Evolutionary conservation across 306 rosid genomes (phyloP).

Genomic region (Malus asiatica): DNA sequence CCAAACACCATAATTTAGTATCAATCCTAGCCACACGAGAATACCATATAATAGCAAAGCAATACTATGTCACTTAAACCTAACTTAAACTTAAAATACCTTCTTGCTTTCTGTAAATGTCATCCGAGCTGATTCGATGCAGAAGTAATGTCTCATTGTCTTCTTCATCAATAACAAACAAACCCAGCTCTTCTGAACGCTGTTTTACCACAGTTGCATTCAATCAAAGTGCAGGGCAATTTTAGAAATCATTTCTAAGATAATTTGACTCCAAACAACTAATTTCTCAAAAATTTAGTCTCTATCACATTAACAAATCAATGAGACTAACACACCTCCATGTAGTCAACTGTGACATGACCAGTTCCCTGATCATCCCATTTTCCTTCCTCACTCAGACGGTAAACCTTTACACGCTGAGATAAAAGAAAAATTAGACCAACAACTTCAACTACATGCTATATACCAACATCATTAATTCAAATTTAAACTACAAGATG

Average conservation of each 20-base stretch:
- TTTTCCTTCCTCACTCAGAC: conserved; percentile 85
- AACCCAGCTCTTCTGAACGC: conserved; percentile 86
- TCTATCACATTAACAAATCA: conserved; percentile 15
- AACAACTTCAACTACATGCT: background rate
- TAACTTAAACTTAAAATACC: conserved; percentile 39
- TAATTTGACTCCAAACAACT: background rate
- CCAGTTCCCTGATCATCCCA: conserved; percentile 99
- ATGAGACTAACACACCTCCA: conserved; percentile 59
- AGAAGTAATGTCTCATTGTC: conserved; percentile 77
- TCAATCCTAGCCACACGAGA: background rate
- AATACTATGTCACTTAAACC: background rate
- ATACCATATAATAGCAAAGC: background rate
- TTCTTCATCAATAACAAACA: conserved; percentile 81
- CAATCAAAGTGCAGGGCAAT: conserved; percentile 5
- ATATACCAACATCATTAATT: background rate
- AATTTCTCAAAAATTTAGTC: background rate
- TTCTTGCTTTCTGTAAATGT: conserved; percentile 95
- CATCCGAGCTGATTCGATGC: conserved; percentile 75
- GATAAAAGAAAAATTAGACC: conserved; percentile 1
- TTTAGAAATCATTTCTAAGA: background rate
- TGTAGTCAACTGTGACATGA: conserved; percentile 75
- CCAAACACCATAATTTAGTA: conserved; percentile 1
- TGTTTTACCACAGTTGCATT: conserved; percentile 32
- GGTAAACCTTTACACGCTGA: conserved; percentile 98
- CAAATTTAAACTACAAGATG: background rate